Evolutionary conservation across 192 early-diverging fungal genomes (phyloP).

Genomic region (Linnemannia exigua): DNA sequence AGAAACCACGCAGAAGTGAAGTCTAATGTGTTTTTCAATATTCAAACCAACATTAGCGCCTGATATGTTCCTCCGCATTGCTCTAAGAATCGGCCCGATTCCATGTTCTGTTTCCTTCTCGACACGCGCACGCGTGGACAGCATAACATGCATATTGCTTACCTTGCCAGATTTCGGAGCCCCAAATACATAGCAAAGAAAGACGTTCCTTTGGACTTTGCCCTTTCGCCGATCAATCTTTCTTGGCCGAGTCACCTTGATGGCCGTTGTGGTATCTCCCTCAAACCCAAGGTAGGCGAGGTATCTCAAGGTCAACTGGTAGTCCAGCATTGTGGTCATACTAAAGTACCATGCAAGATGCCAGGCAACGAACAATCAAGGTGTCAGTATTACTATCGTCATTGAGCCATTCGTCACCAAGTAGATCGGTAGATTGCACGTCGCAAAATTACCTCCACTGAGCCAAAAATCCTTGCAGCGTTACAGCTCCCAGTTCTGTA

Average conservation of each 20-base stretch:
- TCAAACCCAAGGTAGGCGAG: constrained; percentile 97
- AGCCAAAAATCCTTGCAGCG: constrained; percentile 97
- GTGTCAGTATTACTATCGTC: background rate
- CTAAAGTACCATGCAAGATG: constrained; percentile 52
- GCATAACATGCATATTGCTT: constrained; percentile 3
- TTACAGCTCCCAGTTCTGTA: constrained; percentile 89
- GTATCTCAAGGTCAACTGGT: constrained; percentile 91
- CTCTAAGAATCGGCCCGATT: background rate
- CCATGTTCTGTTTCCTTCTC: background rate
- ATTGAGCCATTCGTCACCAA: background rate
- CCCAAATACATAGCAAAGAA: constrained; percentile 96
- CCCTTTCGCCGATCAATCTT: constrained; percentile 84
- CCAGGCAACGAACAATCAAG: too few relatives aligned
- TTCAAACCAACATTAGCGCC: background rate
- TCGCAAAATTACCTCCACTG: constrained; percentile 89
- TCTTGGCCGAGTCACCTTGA: constrained; percentile 82
- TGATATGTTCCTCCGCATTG: background rate
- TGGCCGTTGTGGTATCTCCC: constrained; percentile 89
- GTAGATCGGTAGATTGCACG: background rate
- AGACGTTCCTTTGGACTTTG: constrained; percentile 91
- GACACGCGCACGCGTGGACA: background rate
- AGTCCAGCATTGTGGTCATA: constrained; percentile 96
- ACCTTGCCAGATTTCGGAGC: constrained; percentile 94
- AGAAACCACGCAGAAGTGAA: constrained; percentile 86
- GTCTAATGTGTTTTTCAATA: constrained; percentile 62